These are phyloP conservation scores for Sphaerulina musiva DNA, from an alignment of 2,329 filamentous ascomycete genomes.

Conservation along the genomic window DNA sequence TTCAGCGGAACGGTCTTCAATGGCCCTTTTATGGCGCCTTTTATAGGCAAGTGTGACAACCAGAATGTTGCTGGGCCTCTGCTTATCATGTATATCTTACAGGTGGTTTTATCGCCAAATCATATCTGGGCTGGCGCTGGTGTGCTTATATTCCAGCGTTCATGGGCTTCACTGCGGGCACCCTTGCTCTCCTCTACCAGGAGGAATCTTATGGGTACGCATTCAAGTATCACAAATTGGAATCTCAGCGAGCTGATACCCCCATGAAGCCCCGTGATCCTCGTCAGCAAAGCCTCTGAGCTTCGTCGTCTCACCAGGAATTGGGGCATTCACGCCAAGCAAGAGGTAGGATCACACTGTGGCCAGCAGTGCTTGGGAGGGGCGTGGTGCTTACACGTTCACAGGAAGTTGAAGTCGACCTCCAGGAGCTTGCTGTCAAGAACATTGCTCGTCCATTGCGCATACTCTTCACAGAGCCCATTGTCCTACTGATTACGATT, in stretches of 20 bases:
- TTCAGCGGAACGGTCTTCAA: slow-evolving; percentile 35
- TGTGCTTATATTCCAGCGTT: slow-evolving; percentile 39
- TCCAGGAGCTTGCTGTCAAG: slow-evolving; percentile 33
- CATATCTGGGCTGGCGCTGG: slow-evolving; percentile 42
- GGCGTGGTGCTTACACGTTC: too few species aligned
- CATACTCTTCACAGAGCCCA: slow-evolving; percentile 46
- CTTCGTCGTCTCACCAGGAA: slow-evolving; percentile 31
- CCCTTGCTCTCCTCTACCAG: slow-evolving; percentile 32
- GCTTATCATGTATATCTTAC: neutral
- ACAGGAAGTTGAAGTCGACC: slow-evolving; percentile 34
- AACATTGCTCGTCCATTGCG: slow-evolving; percentile 38
- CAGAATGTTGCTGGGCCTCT: neutral
- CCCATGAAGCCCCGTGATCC: slow-evolving; percentile 29
- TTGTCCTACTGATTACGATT: slow-evolving; percentile 43
- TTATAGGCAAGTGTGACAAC: slow-evolving; percentile 27
- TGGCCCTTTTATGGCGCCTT: slow-evolving; percentile 39
- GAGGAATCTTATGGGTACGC: slow-evolving; percentile 37
- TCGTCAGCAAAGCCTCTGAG: slow-evolving; percentile 37
- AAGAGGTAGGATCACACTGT: slow-evolving; percentile 21
- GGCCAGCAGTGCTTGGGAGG: too few species aligned
- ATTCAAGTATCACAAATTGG: neutral
- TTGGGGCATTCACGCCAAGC: slow-evolving; percentile 48
- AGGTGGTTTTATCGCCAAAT: slow-evolving; percentile 36
- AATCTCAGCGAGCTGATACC: neutral
- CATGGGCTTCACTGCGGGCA: slow-evolving; percentile 33